phyloP scores from a whole-genome alignment of 805 yeast genomes.

The Candida namnaoensis region DNA sequence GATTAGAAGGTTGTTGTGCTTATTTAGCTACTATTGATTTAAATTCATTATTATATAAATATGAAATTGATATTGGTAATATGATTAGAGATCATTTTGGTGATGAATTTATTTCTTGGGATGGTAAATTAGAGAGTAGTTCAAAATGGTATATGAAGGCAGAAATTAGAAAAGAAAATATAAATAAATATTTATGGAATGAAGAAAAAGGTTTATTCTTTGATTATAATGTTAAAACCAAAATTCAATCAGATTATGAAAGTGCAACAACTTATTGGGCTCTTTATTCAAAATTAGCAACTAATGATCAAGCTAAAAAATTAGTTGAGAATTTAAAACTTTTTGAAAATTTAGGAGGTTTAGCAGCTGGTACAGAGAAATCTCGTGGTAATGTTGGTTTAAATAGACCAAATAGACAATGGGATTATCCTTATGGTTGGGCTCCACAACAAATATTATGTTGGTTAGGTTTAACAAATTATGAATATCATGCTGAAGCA shows the following conservation, averaged over 20 bases:
- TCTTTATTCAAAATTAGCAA: constrained; percentile 72
- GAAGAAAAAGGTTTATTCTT: constrained; percentile 69
- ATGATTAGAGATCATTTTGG: constrained; percentile 49
- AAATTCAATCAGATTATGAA: constrained; percentile 57
- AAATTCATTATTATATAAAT: constrained; percentile 79
- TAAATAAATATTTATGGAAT: constrained; percentile 77
- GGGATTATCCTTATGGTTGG: constrained; percentile 99
- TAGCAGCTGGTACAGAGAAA: constrained; percentile 72
- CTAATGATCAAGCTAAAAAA: constrained; percentile 56
- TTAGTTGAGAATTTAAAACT: constrained; percentile 55
- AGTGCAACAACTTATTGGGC: constrained; percentile 92
- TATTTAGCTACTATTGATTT: constrained; percentile 85
- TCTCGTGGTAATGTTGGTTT: constrained; percentile 67
- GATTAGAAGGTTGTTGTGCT: constrained; percentile 87
- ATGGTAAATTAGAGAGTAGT: constrained; percentile 34
- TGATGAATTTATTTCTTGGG: constrained; percentile 32
- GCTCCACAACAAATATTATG: constrained; percentile 96
- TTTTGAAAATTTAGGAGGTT: constrained; percentile 83
- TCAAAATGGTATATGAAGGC: constrained; percentile 60
- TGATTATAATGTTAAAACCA: constrained; percentile 66
- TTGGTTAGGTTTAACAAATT: constrained; percentile 77
- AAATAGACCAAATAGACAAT: constrained; percentile 80
- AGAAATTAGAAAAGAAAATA: constrained; percentile 36
- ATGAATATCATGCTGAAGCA: constrained; percentile 59
- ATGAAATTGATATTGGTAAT: constrained; percentile 75